Base-by-base conservation (phyloP, 1,284 basidiomycete species). In the Kwoniella shivajii region DNA sequence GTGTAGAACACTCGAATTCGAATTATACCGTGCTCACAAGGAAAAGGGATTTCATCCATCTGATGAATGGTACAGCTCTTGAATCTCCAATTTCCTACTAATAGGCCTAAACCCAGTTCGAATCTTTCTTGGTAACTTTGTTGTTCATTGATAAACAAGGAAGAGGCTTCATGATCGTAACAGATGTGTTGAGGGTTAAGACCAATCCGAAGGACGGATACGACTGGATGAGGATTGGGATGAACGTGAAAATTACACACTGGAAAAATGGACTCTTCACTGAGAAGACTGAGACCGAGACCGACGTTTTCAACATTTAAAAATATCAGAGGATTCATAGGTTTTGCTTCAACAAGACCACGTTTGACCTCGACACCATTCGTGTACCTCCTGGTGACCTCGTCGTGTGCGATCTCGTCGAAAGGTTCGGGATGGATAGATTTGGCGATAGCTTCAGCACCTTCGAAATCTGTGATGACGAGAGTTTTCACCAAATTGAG, bases 401-500 rank as follows among this genome's bases (percentile, higher is more conserved):
- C 11, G 16, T 45, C 43, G 1, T 16, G 7, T 6, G 33, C 33
- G 45, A 47, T 16, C 9, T 47, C 11, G 10, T 33, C 18, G 27
- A 13, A 22, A 18, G 10, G 36, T 6, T n/a, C 18, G 14, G 26
- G 26, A 30, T 47, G 26, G 29, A 47, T 18, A 47, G 29, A 22
- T 14, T 22, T 4, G 10, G 45, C 49, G 13, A 50, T 39, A 18
- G 37, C 37, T 14, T 30, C 11, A 1, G 49, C 49, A 31, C n/a
- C 37, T 6, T 3, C 22, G 16, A 2, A 41, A 33, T 50, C 47
- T 22, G 34, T 24, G 11, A 49, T 37, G 26, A 38, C 22, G 0
- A 49, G 47, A 38, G 18, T 27, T n/a, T 49, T 38, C 34, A 49
- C 47, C 34, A 27, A 11, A 14, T 49, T 49, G 36, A 49, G 47